Base-by-base conservation (phyloP, 2,329 filamentous ascomycete genomes). In the Akanthomyces lecanii region DNA sequence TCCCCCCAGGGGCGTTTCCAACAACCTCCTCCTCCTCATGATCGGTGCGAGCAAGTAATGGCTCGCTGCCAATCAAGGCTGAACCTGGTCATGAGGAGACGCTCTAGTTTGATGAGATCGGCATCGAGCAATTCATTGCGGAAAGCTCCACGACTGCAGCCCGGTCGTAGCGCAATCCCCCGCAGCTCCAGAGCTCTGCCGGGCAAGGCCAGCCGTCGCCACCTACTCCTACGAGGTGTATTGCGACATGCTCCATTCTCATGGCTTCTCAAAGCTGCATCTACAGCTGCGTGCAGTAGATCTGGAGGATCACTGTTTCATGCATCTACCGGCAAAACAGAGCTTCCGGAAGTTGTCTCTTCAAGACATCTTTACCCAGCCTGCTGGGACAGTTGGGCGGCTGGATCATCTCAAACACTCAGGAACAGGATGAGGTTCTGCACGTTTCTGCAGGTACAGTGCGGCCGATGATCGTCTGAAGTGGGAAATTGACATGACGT, bases 401-500 rank as follows among this genome's bases (percentile, higher is more conserved):
- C 33, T 3, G 12, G 25, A 52, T 52, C 50, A 33, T 52, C 16
- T 14, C 8, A 8, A 21, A 18, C 30, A 23, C 51, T 12, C 28
- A 8, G 14, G 30, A 40, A 50, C 44, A 58, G 14, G 10, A 18
- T 8, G 28, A 10, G 3, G 42, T 14, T 23, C 25, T 33, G 28
- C 18, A 5, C n/a, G 54, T 8, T 16, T 6, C 28, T 16, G 42
- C 30, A 52, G 18, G 23, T 12, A 45, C 38, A 40, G n/a, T 16
- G 10, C 16, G 16, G 33, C 8, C 33, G 40, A 16, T 51, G 56
- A 59, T 51, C 45, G n/a, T 42, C 56, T 42, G 11, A 52, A 16
- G 6, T 25, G 38, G 47, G 58, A 61, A 61, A 61, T 53, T 44
- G 48, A 45, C 23, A 61, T 36, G 48, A 61, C 48, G 58, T 61